Evolutionary conservation across 2,329 filamentous ascomycete genomes (phyloP).

Genomic region (Ophiocordyceps robertsii): DNA sequence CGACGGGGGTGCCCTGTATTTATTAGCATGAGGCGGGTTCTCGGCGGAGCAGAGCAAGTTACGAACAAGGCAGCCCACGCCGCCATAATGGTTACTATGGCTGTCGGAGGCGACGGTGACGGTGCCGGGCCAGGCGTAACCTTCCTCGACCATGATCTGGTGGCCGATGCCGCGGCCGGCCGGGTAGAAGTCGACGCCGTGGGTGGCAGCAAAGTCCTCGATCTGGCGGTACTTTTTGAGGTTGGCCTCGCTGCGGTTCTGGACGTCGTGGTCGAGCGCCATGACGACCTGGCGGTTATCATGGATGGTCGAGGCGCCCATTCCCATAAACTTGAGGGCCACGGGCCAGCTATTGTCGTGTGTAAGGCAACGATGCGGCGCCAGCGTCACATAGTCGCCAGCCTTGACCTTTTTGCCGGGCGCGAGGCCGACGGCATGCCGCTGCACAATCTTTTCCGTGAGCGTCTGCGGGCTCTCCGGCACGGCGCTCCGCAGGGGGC

Average conservation of each 20-base stretch:
- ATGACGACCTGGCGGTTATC: constrained; percentile 65
- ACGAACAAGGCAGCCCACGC: constrained; percentile 57
- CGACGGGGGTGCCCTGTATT: constrained; percentile 74
- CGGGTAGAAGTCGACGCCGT: constrained; percentile 66
- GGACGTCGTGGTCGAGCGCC: constrained; percentile 78
- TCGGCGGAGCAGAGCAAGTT: no score
- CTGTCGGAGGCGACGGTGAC: constrained; percentile 66
- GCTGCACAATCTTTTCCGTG: constrained; percentile 86
- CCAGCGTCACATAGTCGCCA: constrained; percentile 75
- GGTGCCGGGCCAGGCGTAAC: constrained; percentile 75
- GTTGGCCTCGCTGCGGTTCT: constrained; percentile 68
- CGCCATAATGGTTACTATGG: constrained; percentile 77
- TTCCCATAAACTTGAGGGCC: constrained; percentile 61
- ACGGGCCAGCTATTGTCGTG: constrained; percentile 78
- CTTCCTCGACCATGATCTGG: constrained; percentile 71
- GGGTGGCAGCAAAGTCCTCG: constrained; percentile 64
- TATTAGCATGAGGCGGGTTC: no score
- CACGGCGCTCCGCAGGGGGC: constrained; percentile 1
- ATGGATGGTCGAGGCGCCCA: constrained; percentile 61
- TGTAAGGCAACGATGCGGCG: constrained; percentile 66
- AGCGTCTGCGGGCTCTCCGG: constrained; percentile 53
- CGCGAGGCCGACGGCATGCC: constrained; percentile 62
- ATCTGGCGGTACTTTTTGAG: constrained; percentile 74
- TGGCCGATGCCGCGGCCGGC: constrained; percentile 77
- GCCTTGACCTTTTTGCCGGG: constrained; percentile 60